These are phyloP conservation scores for Thalassiosira profunda DNA, from an alignment of 108 stramenopile genomes.

Conservation along the genomic window DNA sequence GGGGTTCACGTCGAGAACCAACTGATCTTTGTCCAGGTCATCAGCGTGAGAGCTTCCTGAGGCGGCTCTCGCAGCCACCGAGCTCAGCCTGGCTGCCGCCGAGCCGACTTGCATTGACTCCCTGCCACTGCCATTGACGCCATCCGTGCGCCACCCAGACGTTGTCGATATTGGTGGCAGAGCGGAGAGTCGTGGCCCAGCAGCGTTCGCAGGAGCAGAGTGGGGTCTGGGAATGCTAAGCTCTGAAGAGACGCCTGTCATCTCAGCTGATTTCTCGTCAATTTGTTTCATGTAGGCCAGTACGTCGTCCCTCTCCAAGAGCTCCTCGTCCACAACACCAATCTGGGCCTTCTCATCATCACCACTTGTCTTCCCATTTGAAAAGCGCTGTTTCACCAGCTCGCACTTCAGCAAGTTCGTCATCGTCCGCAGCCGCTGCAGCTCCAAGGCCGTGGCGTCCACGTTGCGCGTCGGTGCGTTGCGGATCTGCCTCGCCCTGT, in stretches of 20 bases:
- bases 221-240: too few species aligned
- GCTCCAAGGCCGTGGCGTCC: slow-evolving; percentile 81
- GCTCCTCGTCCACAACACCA: slow-evolving; percentile 53
- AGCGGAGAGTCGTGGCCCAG: not conserved
- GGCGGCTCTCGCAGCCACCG: slow-evolving; percentile 11
- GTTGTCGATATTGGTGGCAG: not conserved
- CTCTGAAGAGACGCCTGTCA: slow-evolving; percentile 17
- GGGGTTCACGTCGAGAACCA: slow-evolving; percentile 79
- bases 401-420: slow-evolving; percentile 71
- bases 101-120: slow-evolving; percentile 61
- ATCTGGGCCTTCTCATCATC: slow-evolving; percentile 67
- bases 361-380: not conserved
- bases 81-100: slow-evolving; percentile 64
- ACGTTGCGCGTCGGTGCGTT: slow-evolving; percentile 89
- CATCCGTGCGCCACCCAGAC: not conserved
- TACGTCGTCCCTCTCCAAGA: slow-evolving; percentile 68
- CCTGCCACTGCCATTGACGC: slow-evolving; percentile 20
- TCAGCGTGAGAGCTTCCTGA: too few species aligned
- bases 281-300: slow-evolving; percentile 59
- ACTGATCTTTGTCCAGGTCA: too few species aligned
- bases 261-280: slow-evolving; percentile 43
- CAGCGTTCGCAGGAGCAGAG: too few species aligned
- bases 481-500: slow-evolving; percentile 95
- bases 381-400: slow-evolving; percentile 63
- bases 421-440: slow-evolving; percentile 80